Conservation (phyloP, 768 basidiomycete species). For the Macrolepiota dolichaula region DNA sequence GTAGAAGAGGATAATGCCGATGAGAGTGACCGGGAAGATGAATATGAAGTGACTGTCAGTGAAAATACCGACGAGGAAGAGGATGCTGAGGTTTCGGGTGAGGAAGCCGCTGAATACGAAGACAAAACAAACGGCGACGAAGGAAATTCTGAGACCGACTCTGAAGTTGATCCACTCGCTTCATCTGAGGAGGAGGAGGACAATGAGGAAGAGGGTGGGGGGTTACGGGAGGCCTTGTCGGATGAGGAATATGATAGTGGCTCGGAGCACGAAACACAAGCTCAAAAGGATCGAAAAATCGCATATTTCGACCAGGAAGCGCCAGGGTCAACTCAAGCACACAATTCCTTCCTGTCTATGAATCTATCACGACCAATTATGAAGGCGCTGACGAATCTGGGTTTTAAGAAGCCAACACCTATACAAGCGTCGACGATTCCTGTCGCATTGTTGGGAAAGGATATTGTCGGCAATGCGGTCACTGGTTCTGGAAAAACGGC, state of each 20-base stretch:
- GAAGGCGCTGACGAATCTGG: constrained; percentile 82
- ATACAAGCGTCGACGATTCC: constrained; percentile 95
- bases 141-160: constrained; percentile 10
- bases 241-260: constrained; percentile 24
- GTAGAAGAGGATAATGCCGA: constrained; percentile 31
- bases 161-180: constrained; percentile 17
- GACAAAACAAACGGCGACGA: constrained; percentile 28
- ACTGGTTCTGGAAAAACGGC: constrained; percentile 99
- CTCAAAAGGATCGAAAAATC: constrained; percentile 74
- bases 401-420: constrained; percentile 85
- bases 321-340: constrained; percentile 39
- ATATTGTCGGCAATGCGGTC: constrained; percentile 92
- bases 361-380: constrained; percentile 93
- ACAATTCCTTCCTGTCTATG: constrained; percentile 86
- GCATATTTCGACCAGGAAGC: constrained; percentile 80
- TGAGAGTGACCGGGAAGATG: constrained; percentile 31
- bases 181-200: constrained; percentile 23
- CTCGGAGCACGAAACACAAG: constrained; percentile 54
- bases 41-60: constrained; percentile 26
- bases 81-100: constrained; percentile 12
- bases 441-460: constrained; percentile 89
- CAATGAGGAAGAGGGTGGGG: constrained; percentile 19
- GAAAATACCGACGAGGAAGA: constrained; percentile 20
- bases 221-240: constrained; percentile 16
- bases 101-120: constrained; percentile 16